phyloP scores from a whole-genome alignment of 148 eudicot species.

The Nepenthes mirabilis region DNA sequence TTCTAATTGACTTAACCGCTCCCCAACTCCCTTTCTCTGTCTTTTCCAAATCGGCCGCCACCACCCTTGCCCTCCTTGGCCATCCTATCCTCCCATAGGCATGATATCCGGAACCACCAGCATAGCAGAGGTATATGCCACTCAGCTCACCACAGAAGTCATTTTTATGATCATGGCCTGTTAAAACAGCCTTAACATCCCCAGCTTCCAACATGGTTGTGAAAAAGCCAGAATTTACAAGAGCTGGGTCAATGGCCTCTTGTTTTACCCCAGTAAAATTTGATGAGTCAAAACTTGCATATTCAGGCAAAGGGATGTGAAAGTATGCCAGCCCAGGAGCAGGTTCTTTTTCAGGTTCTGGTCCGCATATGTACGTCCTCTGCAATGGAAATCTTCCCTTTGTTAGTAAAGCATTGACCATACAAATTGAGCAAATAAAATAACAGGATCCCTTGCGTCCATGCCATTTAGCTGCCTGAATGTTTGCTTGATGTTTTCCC shows the following conservation, averaged over 20 bases:
- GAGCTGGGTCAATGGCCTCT: slow-evolving; percentile 73
- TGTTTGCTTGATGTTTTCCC: too few relatives aligned
- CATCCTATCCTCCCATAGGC: slow-evolving; percentile 95
- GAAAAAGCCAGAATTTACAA: slow-evolving; percentile 75
- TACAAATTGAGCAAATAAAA: not conserved
- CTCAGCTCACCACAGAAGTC: slow-evolving; percentile 75
- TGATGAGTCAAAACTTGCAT: slow-evolving; percentile 48
- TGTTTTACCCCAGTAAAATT: slow-evolving; percentile 76
- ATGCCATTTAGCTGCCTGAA: not conserved
- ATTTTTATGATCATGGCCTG: slow-evolving; percentile 86
- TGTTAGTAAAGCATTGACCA: not conserved
- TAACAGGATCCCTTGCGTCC: not conserved
- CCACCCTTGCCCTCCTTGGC: slow-evolving; percentile 85
- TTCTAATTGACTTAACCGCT: slow-evolving; percentile 54
- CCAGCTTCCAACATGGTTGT: slow-evolving; percentile 66
- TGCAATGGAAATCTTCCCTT: slow-evolving; percentile 13
- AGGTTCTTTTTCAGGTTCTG: slow-evolving; percentile 31
- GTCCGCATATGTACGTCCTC: slow-evolving; percentile 38
- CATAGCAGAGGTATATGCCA: slow-evolving; percentile 74
- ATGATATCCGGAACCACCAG: slow-evolving; percentile 95
- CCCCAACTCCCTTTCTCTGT: slow-evolving; percentile 54
- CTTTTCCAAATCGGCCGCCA: slow-evolving; percentile 54
- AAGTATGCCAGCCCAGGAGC: slow-evolving; percentile 86
- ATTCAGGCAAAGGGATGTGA: slow-evolving; percentile 92
- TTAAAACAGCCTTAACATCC: slow-evolving; percentile 70